Base-by-base conservation (phyloP, 148 eudicot species). In the Dysphania ambrosioides region DNA sequence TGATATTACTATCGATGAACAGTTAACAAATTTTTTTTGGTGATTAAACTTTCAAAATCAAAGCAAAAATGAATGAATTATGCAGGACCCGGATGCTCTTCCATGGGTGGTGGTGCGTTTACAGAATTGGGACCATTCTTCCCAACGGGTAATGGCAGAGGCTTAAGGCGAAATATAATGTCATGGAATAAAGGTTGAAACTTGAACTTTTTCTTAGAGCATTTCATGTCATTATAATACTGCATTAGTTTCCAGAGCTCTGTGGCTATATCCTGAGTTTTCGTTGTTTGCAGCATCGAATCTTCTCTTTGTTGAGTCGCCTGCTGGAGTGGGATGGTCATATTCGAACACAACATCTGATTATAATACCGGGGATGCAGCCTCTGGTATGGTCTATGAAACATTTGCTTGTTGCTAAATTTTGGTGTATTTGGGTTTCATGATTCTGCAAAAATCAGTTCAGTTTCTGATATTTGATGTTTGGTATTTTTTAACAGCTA, bases 301-400 rank as follows among this genome's bases (percentile, higher is more conserved):
- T 87, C 82, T 95, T 47, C 89, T 95, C 6, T 95, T 95, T 74
- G 90, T 95, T 1, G 98, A 95, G 89, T 95, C 98, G 63, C 98
- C 98, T 72, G 98, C 97, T 74, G 98, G 98, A 38, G 98, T 95
- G 44, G 98, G 98, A 80, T 95, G 98, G 98, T 95, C 98, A 40
- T 95, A 95, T 79, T 95, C 98, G 2, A 95, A 95, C 71, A 88
- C 87, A 32, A 75, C 85, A 66, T 83, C 96, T 23, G 98, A 95
- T 84, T 95, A 95, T 79, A 87, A 76, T 36, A 65, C 85, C 24
- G 97, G 93, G 19, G 98, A 95, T 87, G 96, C 80, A 16, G 75
- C 87, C 35, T 78, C 97, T 23, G 97, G 97, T 90, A 85, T 80
- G 64, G 68, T 41, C 34, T 35, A 67, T 67, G 66, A 34, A 40